These are phyloP conservation scores for Phytophthora cactorum DNA, from an alignment of 352 stramenopile genomes.

Conservation along the genomic window DNA sequence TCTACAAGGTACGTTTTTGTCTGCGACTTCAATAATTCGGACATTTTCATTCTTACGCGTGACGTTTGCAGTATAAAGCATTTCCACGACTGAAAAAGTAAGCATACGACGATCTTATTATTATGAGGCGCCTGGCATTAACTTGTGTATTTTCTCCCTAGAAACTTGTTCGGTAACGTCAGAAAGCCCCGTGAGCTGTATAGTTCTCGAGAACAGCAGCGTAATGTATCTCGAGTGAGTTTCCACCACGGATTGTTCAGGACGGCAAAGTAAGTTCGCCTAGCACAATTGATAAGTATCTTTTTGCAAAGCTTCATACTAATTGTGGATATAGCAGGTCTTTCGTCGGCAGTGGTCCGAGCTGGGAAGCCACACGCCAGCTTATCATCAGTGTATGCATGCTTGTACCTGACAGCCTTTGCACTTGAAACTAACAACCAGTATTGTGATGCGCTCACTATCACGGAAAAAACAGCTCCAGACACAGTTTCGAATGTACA, in stretches of 20 bases:
- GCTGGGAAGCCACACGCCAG: slow-evolving; percentile 69
- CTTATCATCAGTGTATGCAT: slow-evolving; percentile 69
- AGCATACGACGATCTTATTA: background rate
- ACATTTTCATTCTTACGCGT: slow-evolving; percentile 1
- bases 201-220: slow-evolving; percentile 71
- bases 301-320: background rate
- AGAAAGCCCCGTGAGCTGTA: slow-evolving; percentile 80
- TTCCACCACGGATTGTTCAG: slow-evolving; percentile 80
- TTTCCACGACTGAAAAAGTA: slow-evolving; percentile 88
- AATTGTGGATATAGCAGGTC: slow-evolving; percentile 37
- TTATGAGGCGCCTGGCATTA: background rate
- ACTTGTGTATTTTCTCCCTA: slow-evolving; percentile 17
- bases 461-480: slow-evolving; percentile 54
- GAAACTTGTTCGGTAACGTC: slow-evolving; percentile 73
- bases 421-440: background rate
- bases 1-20: slow-evolving; percentile 66
- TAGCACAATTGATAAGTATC: background rate
- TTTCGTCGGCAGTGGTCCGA: slow-evolving; percentile 57
- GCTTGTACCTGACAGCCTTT: background rate
- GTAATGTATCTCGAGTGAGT: slow-evolving; percentile 74
- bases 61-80: slow-evolving; percentile 65
- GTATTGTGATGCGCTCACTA: background rate
- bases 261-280: slow-evolving; percentile 50
- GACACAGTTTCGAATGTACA: slow-evolving; percentile 78
- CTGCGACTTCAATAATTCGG: background rate